Percentiles rank a stretch among this genome's conserved stretches.
phyloP scores from a whole-genome alignment of 176 grass and related monocot species.

The Phragmites australis region DNA sequence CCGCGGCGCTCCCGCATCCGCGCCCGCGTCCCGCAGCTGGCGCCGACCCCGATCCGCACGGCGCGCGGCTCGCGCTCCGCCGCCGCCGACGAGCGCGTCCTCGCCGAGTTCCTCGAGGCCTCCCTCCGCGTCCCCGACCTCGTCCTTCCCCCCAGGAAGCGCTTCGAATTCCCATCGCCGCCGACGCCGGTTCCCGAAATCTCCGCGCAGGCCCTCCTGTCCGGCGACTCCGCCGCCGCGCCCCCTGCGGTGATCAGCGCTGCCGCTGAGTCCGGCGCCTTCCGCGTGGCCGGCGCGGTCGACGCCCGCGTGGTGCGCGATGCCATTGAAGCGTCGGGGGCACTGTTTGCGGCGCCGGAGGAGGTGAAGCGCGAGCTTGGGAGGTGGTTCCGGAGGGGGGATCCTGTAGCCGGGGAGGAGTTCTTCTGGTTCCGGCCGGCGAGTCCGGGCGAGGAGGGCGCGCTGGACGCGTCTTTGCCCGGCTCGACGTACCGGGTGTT shows the following conservation, averaged over 20 bases:
- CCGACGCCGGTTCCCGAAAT: neutral
- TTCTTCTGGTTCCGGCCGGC: slow-evolving; percentile 54
- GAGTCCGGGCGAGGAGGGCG: slow-evolving; percentile 34
- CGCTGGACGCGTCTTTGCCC: slow-evolving; percentile 36
- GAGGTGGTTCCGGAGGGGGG: slow-evolving; percentile 42
- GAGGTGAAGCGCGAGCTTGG: slow-evolving; percentile 44
- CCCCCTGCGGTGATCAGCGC: neutral
- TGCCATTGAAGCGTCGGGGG: slow-evolving; percentile 33
- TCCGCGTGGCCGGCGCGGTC: slow-evolving; percentile 46
- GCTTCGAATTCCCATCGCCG: slow-evolving; percentile 43
- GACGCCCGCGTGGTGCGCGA: slow-evolving; percentile 34
- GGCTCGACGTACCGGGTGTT: slow-evolving; percentile 51
- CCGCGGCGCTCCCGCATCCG: slow-evolving; percentile 31
- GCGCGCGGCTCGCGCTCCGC: slow-evolving; percentile 63
- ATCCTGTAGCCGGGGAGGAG: slow-evolving; percentile 50
- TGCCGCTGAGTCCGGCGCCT: slow-evolving; percentile 40
- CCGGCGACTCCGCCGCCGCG: neutral
- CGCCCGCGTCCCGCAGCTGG: slow-evolving; percentile 51
- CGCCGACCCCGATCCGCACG: slow-evolving; percentile 72
- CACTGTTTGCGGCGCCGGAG: slow-evolving; percentile 46
- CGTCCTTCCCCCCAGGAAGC: slow-evolving; percentile 37
- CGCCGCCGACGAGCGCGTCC: slow-evolving; percentile 59
- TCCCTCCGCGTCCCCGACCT: slow-evolving; percentile 67
- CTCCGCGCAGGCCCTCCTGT: neutral
- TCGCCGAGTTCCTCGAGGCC: slow-evolving; percentile 71